Conservation (phyloP, 2,329 filamentous ascomycete genomes). For the Exophiala aquamarina region DNA sequence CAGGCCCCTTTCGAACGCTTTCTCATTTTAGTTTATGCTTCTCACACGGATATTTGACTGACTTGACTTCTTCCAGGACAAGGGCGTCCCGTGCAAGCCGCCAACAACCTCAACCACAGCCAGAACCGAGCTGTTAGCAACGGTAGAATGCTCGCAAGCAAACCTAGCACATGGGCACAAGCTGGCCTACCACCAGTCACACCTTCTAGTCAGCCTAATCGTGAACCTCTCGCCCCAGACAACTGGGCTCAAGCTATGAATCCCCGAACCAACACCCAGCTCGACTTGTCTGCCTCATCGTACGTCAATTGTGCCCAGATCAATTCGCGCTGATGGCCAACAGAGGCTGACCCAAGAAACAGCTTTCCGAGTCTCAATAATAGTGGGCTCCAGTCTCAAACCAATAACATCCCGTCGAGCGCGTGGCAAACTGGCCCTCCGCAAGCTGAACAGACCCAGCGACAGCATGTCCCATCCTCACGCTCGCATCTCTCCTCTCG, state of each 20-base stretch:
- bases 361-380: conserved; percentile 28
- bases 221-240: conserved; percentile 22
- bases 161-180: conserved; percentile 26
- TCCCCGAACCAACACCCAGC: conserved; percentile 21
- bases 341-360: not conserved
- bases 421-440: conserved; percentile 29
- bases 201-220: conserved; percentile 12
- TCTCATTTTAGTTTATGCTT: not conserved
- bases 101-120: conserved; percentile 24
- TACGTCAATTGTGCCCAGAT: conserved; percentile 4
- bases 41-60: not conserved
- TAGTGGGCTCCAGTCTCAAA: conserved; percentile 23
- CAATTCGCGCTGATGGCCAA: not conserved
- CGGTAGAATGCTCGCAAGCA: conserved; percentile 21
- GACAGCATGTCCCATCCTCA: conserved; percentile 19
- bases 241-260: conserved; percentile 29
- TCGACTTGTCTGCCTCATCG: conserved; percentile 29
- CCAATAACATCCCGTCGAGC: conserved; percentile 21
- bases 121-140: conserved; percentile 22
- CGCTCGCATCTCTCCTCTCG: conserved; percentile 17
- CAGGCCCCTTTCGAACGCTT: not conserved
- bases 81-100: conserved; percentile 22
- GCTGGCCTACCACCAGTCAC: conserved; percentile 13
- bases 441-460: conserved; percentile 22
- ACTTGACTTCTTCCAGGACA: conserved; percentile 19